A percentile compares a stretch with the other conserved stretches of the same genome.
Evolutionary conservation across 1,139 yeast genomes (phyloP).

Genomic region (Sugiyamaella xylanicola): DNA sequence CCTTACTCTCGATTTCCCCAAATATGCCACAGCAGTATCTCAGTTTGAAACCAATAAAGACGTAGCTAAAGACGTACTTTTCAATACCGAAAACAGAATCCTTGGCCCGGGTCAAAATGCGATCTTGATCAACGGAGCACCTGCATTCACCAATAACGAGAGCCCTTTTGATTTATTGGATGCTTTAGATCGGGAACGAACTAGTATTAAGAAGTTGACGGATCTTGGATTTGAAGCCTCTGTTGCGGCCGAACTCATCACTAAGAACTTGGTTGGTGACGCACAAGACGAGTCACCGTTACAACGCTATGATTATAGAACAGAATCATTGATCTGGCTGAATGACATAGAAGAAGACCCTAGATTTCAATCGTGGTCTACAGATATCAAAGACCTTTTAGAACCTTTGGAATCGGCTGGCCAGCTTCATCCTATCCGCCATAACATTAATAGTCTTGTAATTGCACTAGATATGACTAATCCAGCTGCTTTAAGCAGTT

Average conservation of each 20-base stretch:
- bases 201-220: slow-evolving; percentile 27
- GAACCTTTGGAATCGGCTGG: slow-evolving; percentile 47
- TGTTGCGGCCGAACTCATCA: slow-evolving; percentile 27
- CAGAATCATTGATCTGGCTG: slow-evolving; percentile 59
- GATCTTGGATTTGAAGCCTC: slow-evolving; percentile 18
- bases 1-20: slow-evolving; percentile 43
- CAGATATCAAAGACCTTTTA: slow-evolving; percentile 50
- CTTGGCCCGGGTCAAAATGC: slow-evolving; percentile 41
- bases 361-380: slow-evolving; percentile 52
- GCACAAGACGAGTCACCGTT: slow-evolving; percentile 13
- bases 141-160: slow-evolving; percentile 33
- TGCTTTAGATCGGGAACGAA: slow-evolving; percentile 39
- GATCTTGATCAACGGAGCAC: slow-evolving; percentile 45
- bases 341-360: slow-evolving; percentile 73
- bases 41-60: slow-evolving; percentile 28
- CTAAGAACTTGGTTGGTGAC: slow-evolving; percentile 28
- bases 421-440: slow-evolving; percentile 67
- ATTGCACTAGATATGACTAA: slow-evolving; percentile 68
- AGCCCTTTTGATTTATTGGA: slow-evolving; percentile 39
- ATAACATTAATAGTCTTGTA: slow-evolving; percentile 75
- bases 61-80: slow-evolving; percentile 33
- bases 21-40: slow-evolving; percentile 33
- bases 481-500: slow-evolving; percentile 50
- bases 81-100: slow-evolving; percentile 28
- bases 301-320: slow-evolving; percentile 48